Conservation (phyloP, 768 basidiomycete species). For the Sistotremastrum niveocremeum region DNA sequence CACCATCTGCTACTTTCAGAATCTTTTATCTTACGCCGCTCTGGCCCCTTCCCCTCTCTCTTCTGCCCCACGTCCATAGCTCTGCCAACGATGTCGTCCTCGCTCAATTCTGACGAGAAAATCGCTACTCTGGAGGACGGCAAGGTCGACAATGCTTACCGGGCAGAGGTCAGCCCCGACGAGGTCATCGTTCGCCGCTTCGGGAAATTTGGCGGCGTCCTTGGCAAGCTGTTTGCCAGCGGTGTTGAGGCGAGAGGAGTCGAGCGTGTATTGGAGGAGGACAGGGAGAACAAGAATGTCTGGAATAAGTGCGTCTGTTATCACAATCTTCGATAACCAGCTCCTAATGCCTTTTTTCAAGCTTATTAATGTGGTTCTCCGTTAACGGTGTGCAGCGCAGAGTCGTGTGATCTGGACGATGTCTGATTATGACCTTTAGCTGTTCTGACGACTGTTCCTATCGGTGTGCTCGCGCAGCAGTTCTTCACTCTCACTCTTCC, state of each 20-base stretch:
- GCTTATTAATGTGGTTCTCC: conserved; percentile 34
- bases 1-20: no score
- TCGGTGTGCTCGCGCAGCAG: conserved; percentile 35
- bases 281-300: conserved; percentile 28
- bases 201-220: conserved; percentile 16
- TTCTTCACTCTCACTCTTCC: conserved; percentile 35
- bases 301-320: conserved; percentile 28
- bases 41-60: no score
- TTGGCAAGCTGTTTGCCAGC: conserved; percentile 28
- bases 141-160: no score
- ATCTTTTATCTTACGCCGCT: no score
- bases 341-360: conserved; percentile 7
- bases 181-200: conserved; percentile 17
- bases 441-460: conserved; percentile 34
- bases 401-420: background rate
- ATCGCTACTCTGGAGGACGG: no score
- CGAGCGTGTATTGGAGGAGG: conserved; percentile 38
- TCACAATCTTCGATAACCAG: background rate
- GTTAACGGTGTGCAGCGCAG: background rate
- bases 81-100: no score
- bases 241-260: conserved; percentile 44
- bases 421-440: conserved; percentile 29
- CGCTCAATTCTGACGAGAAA: no score
- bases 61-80: no score
- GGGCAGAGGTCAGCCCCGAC: no score